Conservation (phyloP, 306 rosid species). For the Malus fusca region DNA sequence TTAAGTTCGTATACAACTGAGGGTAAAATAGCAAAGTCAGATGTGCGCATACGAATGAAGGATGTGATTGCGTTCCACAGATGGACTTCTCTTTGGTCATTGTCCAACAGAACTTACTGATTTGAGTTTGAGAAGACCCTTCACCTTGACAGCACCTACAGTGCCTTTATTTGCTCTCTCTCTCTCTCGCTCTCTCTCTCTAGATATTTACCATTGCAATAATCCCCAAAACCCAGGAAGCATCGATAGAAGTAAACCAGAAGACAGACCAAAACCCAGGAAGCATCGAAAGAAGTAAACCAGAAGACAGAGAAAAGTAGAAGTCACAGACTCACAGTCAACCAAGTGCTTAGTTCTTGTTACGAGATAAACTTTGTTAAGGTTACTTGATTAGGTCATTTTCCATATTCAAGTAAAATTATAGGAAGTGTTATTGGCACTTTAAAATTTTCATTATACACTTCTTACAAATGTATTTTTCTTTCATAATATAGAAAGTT, state of each 20-base stretch:
- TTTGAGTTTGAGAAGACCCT: slow-evolving; percentile 31
- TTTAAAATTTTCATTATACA: too few relatives aligned
- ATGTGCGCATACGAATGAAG: background rate
- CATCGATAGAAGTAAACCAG: slow-evolving; percentile 1
- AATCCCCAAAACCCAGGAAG: slow-evolving; percentile 25
- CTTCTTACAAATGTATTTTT: too few relatives aligned
- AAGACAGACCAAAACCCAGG: slow-evolving; percentile 9
- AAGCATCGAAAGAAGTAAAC: slow-evolving; percentile 8
- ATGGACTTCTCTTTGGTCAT: slow-evolving; percentile 11
- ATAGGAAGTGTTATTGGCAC: too few relatives aligned
- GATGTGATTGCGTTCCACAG: slow-evolving; percentile 11
- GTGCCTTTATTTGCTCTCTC: slow-evolving; percentile 6
- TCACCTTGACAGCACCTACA: background rate
- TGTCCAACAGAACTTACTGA: slow-evolving; percentile 21
- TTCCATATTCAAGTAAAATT: too few relatives aligned
- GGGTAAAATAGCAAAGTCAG: background rate
- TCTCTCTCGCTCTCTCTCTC: background rate
- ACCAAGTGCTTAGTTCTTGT: slow-evolving; percentile 19
- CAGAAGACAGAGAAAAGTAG: background rate
- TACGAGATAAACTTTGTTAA: too few relatives aligned
- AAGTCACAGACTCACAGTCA: slow-evolving; percentile 14
- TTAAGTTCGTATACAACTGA: background rate
- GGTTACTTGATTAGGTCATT: background rate
- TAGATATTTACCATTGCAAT: background rate
- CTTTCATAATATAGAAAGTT: too few relatives aligned